Conservation (phyloP, 2,329 filamentous ascomycete genomes). For the Aspergillus costaricaensis region DNA sequence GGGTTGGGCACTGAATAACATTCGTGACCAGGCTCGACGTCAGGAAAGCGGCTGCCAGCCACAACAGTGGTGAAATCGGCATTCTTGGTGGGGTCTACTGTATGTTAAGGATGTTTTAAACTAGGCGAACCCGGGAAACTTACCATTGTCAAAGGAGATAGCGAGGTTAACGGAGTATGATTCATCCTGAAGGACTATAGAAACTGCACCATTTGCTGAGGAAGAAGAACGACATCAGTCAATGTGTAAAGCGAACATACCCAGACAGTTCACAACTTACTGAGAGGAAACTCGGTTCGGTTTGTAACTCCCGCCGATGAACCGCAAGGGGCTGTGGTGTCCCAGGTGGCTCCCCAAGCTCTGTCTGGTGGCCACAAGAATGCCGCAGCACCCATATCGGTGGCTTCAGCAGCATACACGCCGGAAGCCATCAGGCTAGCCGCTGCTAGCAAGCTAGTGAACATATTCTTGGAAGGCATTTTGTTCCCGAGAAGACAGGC, state of each 20-base stretch:
- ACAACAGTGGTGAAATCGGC: constrained; percentile 43
- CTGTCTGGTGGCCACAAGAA: constrained; percentile 64
- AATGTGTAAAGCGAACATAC: too few species aligned
- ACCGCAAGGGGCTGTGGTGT: constrained; percentile 62
- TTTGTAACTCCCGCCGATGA: constrained; percentile 51
- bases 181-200: constrained; percentile 60
- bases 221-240: not conserved
- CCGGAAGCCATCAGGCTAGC: not conserved
- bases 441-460: not conserved
- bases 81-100: constrained; percentile 42
- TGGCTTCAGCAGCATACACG: constrained; percentile 19
- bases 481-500: not conserved
- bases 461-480: constrained; percentile 14
- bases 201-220: constrained; percentile 56
- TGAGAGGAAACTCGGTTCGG: constrained; percentile 59
- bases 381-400: constrained; percentile 58
- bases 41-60: constrained; percentile 35
- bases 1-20: constrained; percentile 47
- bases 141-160: constrained; percentile 56
- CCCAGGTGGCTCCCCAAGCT: constrained; percentile 55
- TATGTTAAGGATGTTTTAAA: not conserved
- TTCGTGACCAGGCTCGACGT: constrained; percentile 47
- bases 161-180: constrained; percentile 57
- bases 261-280: constrained; percentile 35
- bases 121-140: constrained; percentile 13